Base-by-base conservation (phyloP, 192 early-diverging fungal species). In the Gryganskiella cystojenkinii region DNA sequence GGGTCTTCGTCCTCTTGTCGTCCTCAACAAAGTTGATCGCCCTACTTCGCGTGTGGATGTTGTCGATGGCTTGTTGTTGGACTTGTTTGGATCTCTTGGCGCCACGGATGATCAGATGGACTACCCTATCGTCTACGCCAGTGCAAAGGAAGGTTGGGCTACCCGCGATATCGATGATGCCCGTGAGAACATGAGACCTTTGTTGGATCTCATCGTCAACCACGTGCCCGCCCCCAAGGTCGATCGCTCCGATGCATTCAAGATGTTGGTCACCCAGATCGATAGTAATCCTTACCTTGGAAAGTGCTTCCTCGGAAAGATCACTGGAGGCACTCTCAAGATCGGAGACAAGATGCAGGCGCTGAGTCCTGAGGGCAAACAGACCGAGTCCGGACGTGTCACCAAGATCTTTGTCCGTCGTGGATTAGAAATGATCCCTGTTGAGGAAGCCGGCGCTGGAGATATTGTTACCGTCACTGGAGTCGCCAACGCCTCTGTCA, bases 241-340 rank as follows among this genome's bases (percentile, higher is more conserved):
- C 54, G 85, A 93, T 54, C 84, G 88, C 3, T 82, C 67, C 4
- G 82, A 69, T 46, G 87, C 92, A 2, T 95, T 95, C 65, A 86
- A 89, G 19, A 92, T 95, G 92, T 84, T 94, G 43, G 94, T 95
- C 31, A 95, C 94, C 46, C 94, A 95, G 83, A 88, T 95, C 43
- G 94, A 95, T 68, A 86, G 84, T 61, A 92, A 95, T 80, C 71
- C 89, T 51, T 95, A 91, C 79, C 83, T 95, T 62, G 94, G 94
- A 58, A 95, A 94, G 81, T 92, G 90, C 58, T 93, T 89, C 67
- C 66, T 94, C 54, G 94, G 94, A 11, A 90, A 91, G 60, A 87
- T 95, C 61, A 82, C 85, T 56, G 88, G 87, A 59, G 94, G 94
- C 2, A 83, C 78, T 8, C 74, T 94, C 50, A 81, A 89, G 8